Conservation (phyloP, 768 basidiomycete genomes). For the Erythrobasidium yunnanense region DNA sequence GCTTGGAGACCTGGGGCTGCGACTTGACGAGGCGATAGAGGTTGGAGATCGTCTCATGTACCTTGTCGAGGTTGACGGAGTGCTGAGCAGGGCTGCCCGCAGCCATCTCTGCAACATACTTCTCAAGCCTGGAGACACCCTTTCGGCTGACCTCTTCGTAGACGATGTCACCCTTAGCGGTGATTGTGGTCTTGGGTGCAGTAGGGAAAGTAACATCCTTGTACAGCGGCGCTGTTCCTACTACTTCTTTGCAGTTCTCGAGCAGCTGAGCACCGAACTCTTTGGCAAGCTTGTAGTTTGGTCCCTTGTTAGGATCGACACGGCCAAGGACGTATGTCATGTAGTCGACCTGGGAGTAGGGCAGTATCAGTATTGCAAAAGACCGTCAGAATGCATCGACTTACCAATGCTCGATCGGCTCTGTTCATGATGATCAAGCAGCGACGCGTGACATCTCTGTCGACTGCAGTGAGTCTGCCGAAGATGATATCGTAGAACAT, state of each 20-base stretch:
- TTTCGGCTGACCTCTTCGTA: slow-evolving; percentile 91
- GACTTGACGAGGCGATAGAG: slow-evolving; percentile 95
- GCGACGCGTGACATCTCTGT: slow-evolving; percentile 84
- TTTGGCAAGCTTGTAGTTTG: slow-evolving; percentile 88
- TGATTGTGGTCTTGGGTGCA: slow-evolving; percentile 88
- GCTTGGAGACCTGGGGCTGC: slow-evolving; percentile 90
- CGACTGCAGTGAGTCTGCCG: slow-evolving; percentile 82
- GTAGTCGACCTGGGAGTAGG: slow-evolving; percentile 53
- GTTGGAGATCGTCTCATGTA: slow-evolving; percentile 90
- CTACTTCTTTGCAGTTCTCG: slow-evolving; percentile 77
- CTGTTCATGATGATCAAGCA: slow-evolving; percentile 97
- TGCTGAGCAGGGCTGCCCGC: slow-evolving; percentile 71
- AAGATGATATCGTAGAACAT: slow-evolving; percentile 99
- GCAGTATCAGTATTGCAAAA: too few relatives aligned
- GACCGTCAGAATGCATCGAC: too few relatives aligned
- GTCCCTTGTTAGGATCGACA: slow-evolving; percentile 67
- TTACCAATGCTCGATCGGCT: slow-evolving; percentile 71
- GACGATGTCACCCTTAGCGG: slow-evolving; percentile 82
- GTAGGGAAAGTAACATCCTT: slow-evolving; percentile 99
- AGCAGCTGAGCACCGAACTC: slow-evolving; percentile 92
- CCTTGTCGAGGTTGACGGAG: slow-evolving; percentile 77
- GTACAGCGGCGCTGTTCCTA: slow-evolving; percentile 76
- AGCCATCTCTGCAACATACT: slow-evolving; percentile 88
- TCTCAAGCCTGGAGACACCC: slow-evolving; percentile 91
- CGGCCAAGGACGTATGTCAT: slow-evolving; percentile 92